phyloP scores from a whole-genome alignment of 164 flowering plant genomes.

The Piper betle region DNA sequence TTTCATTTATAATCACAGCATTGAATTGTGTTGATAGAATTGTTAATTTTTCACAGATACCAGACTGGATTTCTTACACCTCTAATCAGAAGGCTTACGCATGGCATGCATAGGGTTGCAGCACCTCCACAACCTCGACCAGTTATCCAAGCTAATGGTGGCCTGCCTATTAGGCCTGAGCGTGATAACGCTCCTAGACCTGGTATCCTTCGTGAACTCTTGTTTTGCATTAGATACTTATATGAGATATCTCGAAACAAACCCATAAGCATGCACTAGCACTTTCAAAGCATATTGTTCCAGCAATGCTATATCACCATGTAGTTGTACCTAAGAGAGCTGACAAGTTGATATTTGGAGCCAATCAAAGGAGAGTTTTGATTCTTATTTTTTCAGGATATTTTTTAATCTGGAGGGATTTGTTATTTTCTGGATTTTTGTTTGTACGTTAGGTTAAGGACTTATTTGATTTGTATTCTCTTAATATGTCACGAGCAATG shows the following conservation, averaged over 20 bases:
- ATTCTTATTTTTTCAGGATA: too few relatives aligned
- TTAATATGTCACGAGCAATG: too few relatives aligned
- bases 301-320: too few relatives aligned
- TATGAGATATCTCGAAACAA: background rate
- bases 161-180: slow-evolving; percentile 34
- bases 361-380: too few relatives aligned
- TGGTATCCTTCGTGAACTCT: slow-evolving; percentile 23
- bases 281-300: background rate
- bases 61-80: slow-evolving; percentile 95
- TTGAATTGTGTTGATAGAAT: background rate
- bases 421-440: too few relatives aligned
- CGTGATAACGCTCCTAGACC: slow-evolving; percentile 42
- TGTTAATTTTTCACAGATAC: slow-evolving; percentile 34
- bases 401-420: too few relatives aligned
- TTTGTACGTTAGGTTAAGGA: too few relatives aligned
- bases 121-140: slow-evolving; percentile 69
- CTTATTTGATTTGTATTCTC: too few relatives aligned
- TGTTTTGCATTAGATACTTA: background rate
- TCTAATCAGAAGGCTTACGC: slow-evolving; percentile 73
- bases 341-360: too few relatives aligned
- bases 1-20: too few relatives aligned
- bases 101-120: slow-evolving; percentile 81
- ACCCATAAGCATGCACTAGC: background rate
- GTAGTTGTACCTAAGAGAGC: too few relatives aligned
- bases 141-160: slow-evolving; percentile 35